A percentile compares a stretch with the other conserved stretches of the same genome.
These are phyloP conservation scores for Geotrichum citri-aurantii DNA, from an alignment of 1,139 yeast species.

Conservation along the genomic window DNA sequence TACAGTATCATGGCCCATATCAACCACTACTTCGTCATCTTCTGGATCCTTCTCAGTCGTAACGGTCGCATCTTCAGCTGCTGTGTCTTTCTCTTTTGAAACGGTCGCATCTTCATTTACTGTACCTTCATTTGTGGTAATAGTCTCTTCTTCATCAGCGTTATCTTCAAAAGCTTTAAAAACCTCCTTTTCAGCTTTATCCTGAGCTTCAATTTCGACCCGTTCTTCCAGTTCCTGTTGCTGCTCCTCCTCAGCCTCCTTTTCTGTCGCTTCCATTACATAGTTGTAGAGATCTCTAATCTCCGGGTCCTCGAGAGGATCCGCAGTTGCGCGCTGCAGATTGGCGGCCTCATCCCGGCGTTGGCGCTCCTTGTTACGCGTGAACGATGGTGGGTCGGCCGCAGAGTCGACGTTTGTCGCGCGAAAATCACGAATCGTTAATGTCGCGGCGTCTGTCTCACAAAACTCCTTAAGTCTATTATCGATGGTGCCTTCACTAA, in stretches of 20 bases:
- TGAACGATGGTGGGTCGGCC: constrained; percentile 79
- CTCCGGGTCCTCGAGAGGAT: constrained; percentile 10
- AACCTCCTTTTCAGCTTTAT: constrained; percentile 5
- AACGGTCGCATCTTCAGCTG: constrained; percentile 19
- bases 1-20: no score
- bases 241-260: constrained; percentile 13
- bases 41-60: constrained; percentile 9
- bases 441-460: constrained; percentile 63
- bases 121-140: constrained; percentile 8
- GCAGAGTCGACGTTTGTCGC: constrained; percentile 42
- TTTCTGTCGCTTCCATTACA: constrained; percentile 17
- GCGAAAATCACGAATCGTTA: constrained; percentile 72
- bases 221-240: constrained; percentile 12
- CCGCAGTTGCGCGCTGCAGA: background rate
- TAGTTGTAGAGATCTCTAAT: constrained; percentile 14
- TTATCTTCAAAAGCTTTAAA: constrained; percentile 10
- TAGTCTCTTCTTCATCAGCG: background rate
- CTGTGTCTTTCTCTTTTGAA: constrained; percentile 17
- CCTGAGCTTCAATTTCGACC: constrained; percentile 14
- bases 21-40: no score
- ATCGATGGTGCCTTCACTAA: constrained; percentile 90
- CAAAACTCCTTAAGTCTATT: constrained; percentile 83
- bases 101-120: background rate
- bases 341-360: constrained; percentile 17
- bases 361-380: constrained; percentile 32